phyloP scores from a whole-genome alignment of 1,284 basidiomycete species.

The Moesziomyces parantarcticus region DNA sequence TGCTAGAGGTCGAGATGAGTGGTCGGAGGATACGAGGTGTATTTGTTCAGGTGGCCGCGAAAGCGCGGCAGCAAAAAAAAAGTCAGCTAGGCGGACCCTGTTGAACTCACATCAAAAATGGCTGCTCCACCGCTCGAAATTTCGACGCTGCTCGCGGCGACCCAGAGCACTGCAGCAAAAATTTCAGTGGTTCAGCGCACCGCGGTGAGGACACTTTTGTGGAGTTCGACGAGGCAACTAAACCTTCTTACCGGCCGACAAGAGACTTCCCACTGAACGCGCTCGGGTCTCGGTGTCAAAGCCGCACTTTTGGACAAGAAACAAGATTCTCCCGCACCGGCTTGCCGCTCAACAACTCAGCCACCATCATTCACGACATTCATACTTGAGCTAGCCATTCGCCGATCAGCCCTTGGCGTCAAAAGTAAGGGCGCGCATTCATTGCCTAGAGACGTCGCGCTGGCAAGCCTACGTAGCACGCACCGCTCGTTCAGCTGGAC shows the following conservation, averaged over 20 bases:
- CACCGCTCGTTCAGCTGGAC: too few species aligned
- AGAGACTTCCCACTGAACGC: background rate
- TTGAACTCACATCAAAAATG: background rate
- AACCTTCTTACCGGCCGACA: slow-evolving; percentile 33
- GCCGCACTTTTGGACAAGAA: slow-evolving; percentile 28
- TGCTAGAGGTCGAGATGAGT: too few species aligned
- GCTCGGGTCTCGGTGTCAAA: slow-evolving; percentile 14
- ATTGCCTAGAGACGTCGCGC: too few species aligned
- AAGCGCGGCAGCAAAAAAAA: background rate
- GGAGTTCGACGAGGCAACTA: slow-evolving; percentile 1
- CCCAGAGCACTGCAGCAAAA: background rate
- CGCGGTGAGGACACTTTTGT: slow-evolving; percentile 1
- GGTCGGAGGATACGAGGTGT: too few species aligned
- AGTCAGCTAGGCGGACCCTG: background rate
- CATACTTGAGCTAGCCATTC: too few species aligned
- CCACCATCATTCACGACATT: slow-evolving; percentile 5
- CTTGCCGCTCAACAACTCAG: slow-evolving; percentile 6
- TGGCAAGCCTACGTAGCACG: too few species aligned
- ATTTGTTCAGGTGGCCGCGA: background rate
- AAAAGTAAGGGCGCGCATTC: too few species aligned
- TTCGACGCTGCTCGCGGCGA: too few species aligned
- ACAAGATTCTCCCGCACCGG: background rate
- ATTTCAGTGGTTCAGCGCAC: background rate
- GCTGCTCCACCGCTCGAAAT: too few species aligned
- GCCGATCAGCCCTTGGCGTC: too few species aligned